Base-by-base conservation (phyloP, 1,284 basidiomycete species). In the Sutorius eximius region DNA sequence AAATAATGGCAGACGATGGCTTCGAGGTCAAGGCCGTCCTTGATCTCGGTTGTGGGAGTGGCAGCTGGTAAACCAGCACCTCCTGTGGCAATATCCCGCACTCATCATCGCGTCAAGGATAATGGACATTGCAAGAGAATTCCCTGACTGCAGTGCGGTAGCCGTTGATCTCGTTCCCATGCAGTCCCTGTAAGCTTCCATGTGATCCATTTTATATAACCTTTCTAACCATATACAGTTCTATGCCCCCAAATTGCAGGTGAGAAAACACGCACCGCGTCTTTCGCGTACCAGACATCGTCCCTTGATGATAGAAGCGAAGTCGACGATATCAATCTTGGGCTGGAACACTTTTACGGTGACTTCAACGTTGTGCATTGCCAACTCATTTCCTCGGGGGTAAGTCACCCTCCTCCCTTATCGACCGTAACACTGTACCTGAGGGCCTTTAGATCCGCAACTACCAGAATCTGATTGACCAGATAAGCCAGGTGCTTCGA, bases 241-340 rank as follows among this genome's bases (percentile, higher is more conserved):
- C 77, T 29, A 82, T 88, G 79, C 88, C 87, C 42, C 72, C 73
- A 30, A 90, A 90, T 67, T 81, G 83, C 70, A 82, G 86, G 84
- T 87, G 70, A 67, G 76, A 59, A 37, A 52, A 16, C 32, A 36
- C 42, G 33, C n/a, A 16, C 29, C 29, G 20, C n/a, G 5, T 48
- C 27, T 29, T 58, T 41, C 46, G 50, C 55, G 42, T 43, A 34
- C 48, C 18, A 37, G 46, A 60, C 52, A 18, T 51, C 30, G n/a
- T 49, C 20, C 27, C 47, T 58, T 52, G 40, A 55, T 63, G 4
- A 33, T 63, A 88, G 89, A 73, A 87, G 84, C 62, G 89, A 91
- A 70, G 80, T 91, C 8, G 89, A 91, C 69, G 89, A 91, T 69
- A 83, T 91, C 64, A 91, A 91, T 71, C 81, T 91, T 18, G 89